Percentiles rank a stretch among this genome's conserved stretches.
These are phyloP conservation scores for Colletotrichum neosansevieriae DNA, from an alignment of 2,329 filamentous ascomycete species.

Conservation along the genomic window DNA sequence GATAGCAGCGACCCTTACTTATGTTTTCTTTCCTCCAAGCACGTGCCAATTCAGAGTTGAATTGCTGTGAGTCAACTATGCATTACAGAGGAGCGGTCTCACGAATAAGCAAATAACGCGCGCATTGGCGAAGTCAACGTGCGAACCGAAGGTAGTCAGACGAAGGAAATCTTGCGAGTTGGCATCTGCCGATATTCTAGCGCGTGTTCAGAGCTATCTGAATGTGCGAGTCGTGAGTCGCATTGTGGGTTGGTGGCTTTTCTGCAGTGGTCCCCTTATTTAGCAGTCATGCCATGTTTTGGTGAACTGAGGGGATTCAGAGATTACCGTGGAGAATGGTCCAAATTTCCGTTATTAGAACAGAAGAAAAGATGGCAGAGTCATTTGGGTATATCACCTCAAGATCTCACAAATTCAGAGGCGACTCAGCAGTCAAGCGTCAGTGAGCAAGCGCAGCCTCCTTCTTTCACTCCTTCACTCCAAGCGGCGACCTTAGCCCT, in stretches of 20 bases:
- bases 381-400: neutral
- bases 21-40: neutral
- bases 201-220: neutral
- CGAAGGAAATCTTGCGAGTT: constrained; percentile 8
- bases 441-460: constrained; percentile 1
- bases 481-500: neutral
- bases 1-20: neutral
- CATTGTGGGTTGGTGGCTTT: neutral
- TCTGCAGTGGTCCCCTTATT: constrained; percentile 2
- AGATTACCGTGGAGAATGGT: neutral
- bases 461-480: constrained; percentile 9
- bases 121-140: neutral
- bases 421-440: neutral
- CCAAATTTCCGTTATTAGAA: neutral
- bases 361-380: neutral
- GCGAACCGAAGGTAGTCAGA: neutral
- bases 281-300: neutral
- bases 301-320: neutral
- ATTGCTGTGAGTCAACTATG: neutral
- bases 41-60: neutral
- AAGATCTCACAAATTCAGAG: neutral
- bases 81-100: constrained; percentile 1
- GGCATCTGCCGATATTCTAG: neutral
- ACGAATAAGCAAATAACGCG: neutral
- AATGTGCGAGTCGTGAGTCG: neutral